Conservation (phyloP, 2,329 filamentous ascomycete species). For the Chaetomium olivaceum region DNA sequence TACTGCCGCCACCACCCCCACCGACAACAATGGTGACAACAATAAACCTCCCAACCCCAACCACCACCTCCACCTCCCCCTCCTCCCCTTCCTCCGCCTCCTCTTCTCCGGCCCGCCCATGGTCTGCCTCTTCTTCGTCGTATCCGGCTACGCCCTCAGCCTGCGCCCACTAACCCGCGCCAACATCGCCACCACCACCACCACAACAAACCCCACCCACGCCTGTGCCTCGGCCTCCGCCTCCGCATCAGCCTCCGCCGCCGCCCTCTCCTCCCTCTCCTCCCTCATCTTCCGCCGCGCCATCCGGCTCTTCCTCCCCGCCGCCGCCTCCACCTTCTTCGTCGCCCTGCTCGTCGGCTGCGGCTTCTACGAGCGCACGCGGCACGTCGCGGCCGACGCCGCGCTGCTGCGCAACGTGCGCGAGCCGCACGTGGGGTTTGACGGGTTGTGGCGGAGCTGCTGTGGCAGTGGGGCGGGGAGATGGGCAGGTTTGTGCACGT, state of each 20-base stretch:
- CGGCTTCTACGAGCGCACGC: constrained; percentile 51
- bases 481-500: constrained; percentile 54
- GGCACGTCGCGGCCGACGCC: constrained; percentile 47
- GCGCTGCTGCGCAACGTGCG: constrained; percentile 50
- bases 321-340: constrained; percentile 52
- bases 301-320: constrained; percentile 54
- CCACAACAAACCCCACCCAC: constrained; percentile 32
- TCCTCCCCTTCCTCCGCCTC: constrained; percentile 56
- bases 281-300: constrained; percentile 55
- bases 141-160: constrained; percentile 61
- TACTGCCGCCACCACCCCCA: constrained; percentile 27
- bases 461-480: constrained; percentile 48
- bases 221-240: too few relatives aligned
- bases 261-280: constrained; percentile 38
- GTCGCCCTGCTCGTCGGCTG: constrained; percentile 47
- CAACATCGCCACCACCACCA: constrained; percentile 30
- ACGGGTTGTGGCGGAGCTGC: constrained; percentile 42
- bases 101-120: constrained; percentile 57
- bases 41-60: neutral
- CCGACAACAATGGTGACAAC: neutral
- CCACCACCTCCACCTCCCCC: constrained; percentile 49
- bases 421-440: constrained; percentile 49
- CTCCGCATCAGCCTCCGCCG: too few relatives aligned
- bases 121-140: constrained; percentile 63
- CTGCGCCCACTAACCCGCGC: constrained; percentile 34